Evolutionary conservation across 495 filamentous ascomycete genomes (phyloP).

Genomic region (Parachaetomium inaequale): DNA sequence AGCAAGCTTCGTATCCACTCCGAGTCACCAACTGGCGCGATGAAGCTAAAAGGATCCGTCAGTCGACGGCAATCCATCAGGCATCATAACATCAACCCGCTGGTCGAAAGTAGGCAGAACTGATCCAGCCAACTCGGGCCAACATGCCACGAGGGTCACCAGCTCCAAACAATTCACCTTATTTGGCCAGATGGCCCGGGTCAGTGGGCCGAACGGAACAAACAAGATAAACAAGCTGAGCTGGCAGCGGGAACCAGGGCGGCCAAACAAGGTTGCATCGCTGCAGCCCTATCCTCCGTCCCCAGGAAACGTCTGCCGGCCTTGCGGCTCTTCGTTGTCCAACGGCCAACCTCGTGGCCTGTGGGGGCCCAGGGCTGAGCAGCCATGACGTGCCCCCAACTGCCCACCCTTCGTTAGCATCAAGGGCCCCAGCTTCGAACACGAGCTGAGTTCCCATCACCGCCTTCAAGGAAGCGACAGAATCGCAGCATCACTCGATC

Average conservation of each 20-base stretch:
- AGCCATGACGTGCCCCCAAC: neutral
- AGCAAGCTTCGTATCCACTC: neutral
- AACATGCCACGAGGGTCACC: neutral
- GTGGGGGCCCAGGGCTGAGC: neutral
- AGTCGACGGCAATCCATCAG: neutral
- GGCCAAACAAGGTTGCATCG: neutral
- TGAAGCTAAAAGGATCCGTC: neutral
- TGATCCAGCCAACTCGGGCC: neutral
- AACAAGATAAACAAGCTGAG: neutral
- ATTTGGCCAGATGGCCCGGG: neutral
- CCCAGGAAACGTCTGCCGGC: neutral
- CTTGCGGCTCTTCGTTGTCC: conserved; percentile 1
- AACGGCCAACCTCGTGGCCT: neutral
- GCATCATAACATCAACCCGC: neutral
- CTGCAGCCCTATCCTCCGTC: neutral
- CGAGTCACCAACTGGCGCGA: neutral
- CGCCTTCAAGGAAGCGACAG: no score
- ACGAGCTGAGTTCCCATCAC: no score
- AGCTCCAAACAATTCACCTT: neutral
- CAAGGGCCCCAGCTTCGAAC: no score
- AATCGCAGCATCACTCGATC: no score
- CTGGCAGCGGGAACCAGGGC: neutral
- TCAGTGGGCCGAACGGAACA: neutral
- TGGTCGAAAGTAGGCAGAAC: neutral
- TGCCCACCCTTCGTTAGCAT: no score